A percentile compares a stretch with the other conserved stretches of the same genome.
phyloP scores from a whole-genome alignment of 2,329 filamentous ascomycete species.

The Trichothecium roseum region DNA sequence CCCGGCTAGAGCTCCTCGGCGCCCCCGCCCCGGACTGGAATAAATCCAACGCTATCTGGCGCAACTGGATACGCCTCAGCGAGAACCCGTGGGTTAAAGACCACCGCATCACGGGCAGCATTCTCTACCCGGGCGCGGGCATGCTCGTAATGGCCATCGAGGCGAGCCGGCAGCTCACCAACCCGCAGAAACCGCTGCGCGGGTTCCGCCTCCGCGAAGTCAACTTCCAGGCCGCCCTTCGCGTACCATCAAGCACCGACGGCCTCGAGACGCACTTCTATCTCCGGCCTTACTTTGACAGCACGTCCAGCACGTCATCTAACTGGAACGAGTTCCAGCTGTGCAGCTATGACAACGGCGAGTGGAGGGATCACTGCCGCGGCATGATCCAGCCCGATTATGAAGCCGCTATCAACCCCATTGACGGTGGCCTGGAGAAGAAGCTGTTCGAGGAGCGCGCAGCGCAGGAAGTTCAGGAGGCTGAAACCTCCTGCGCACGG shows the following conservation, averaged over 20 bases:
- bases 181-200: neutral
- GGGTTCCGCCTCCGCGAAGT: slow-evolving; percentile 3
- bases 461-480: neutral
- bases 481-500: neutral
- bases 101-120: slow-evolving; percentile 21
- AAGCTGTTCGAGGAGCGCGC: neutral
- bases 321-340: neutral
- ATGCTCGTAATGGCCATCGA: slow-evolving; percentile 16
- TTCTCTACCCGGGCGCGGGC: slow-evolving; percentile 16
- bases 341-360: neutral
- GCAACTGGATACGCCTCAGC: slow-evolving; percentile 10
- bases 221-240: slow-evolving; percentile 1
- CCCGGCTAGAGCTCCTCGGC: slow-evolving; percentile 15
- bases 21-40: slow-evolving; percentile 6
- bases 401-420: slow-evolving; percentile 4
- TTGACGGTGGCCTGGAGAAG: slow-evolving; percentile 1
- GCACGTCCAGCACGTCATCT: neutral
- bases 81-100: slow-evolving; percentile 25
- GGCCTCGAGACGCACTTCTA: too few relatives aligned
- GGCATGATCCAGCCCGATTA: slow-evolving; percentile 8
- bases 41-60: slow-evolving; percentile 12
- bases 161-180: slow-evolving; percentile 10
- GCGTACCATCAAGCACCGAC: neutral
- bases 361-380: slow-evolving; percentile 10
- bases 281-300: too few relatives aligned